A percentile compares a stretch with the other conserved stretches of the same genome.
These are phyloP conservation scores for Fusarium agapanthi DNA, from an alignment of 2,329 filamentous ascomycete genomes.

Conservation along the genomic window DNA sequence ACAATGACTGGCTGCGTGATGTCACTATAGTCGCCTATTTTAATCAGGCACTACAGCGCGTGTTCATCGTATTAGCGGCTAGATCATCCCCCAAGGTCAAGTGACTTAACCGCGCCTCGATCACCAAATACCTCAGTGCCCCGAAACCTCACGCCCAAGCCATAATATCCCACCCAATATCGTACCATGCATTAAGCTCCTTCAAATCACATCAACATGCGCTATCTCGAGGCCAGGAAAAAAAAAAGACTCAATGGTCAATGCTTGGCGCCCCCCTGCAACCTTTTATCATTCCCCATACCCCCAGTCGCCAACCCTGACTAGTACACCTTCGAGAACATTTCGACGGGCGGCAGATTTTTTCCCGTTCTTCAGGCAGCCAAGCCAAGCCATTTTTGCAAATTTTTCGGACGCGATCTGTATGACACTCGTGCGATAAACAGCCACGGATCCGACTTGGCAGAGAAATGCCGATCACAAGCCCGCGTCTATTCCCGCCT, in stretches of 20 bases:
- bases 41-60: neutral
- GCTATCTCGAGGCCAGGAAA: neutral
- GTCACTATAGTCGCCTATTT: neutral
- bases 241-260: constrained; percentile 20
- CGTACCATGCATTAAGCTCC: constrained; percentile 10
- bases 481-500: neutral
- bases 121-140: neutral
- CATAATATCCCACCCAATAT: neutral
- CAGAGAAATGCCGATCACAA: neutral
- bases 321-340: constrained; percentile 31
- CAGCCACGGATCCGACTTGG: constrained; percentile 12
- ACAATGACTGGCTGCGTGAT: neutral
- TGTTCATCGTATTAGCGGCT: neutral
- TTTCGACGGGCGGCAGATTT: constrained; percentile 10
- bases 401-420: constrained; percentile 6
- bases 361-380: neutral
- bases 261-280: constrained; percentile 16
- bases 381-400: constrained; percentile 15
- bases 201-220: neutral
- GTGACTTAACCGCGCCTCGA: constrained; percentile 20
- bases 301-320: constrained; percentile 12
- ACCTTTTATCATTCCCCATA: constrained; percentile 11
- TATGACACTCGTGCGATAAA: constrained; percentile 18
- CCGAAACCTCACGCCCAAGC: neutral
- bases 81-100: constrained; percentile 3